Conservation (phyloP, 116 monocot genomes). For the Posidonia oceanica region DNA sequence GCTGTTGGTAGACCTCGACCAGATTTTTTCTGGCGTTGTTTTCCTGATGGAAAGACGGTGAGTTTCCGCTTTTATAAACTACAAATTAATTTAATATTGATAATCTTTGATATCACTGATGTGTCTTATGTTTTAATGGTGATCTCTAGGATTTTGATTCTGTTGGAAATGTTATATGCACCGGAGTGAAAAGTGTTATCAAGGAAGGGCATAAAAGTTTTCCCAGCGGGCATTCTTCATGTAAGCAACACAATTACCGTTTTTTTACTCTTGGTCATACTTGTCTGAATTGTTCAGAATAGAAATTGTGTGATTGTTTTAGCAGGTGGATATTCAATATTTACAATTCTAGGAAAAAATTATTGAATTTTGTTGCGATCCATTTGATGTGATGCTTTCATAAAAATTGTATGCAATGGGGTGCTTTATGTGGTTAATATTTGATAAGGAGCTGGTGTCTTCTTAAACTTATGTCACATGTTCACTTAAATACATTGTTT, state of each 20-base stretch:
- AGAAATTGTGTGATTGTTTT: not conserved
- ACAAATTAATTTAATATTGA: not conserved
- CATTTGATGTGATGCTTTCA: too few species aligned
- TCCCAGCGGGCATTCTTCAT: conserved; percentile 60
- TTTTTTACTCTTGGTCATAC: not conserved
- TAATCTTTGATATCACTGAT: not conserved
- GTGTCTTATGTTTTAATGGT: conserved; percentile 23
- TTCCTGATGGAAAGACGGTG: conserved; percentile 66
- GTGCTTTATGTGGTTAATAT: too few species aligned
- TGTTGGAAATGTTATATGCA: conserved; percentile 35
- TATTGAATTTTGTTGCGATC: too few species aligned
- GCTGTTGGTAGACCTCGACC: conserved; percentile 77
- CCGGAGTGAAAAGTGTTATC: conserved; percentile 31
- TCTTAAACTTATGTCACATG: too few species aligned
- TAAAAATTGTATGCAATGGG: too few species aligned
- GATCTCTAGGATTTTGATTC: conserved; percentile 23
- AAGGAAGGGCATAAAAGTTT: conserved; percentile 63
- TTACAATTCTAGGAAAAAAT: too few species aligned
- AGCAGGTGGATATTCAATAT: not conserved
- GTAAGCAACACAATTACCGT: conserved; percentile 11
- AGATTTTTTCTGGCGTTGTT: conserved; percentile 83
- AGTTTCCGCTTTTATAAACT: not conserved
- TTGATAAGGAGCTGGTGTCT: too few species aligned
- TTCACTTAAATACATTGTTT: too few species aligned
- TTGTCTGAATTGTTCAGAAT: not conserved